Evolutionary conservation across 805 yeast genomes (phyloP), one percentile per base, ranked within the genome.

Genomic region (Schwanniomyces occidentalis): DNA sequence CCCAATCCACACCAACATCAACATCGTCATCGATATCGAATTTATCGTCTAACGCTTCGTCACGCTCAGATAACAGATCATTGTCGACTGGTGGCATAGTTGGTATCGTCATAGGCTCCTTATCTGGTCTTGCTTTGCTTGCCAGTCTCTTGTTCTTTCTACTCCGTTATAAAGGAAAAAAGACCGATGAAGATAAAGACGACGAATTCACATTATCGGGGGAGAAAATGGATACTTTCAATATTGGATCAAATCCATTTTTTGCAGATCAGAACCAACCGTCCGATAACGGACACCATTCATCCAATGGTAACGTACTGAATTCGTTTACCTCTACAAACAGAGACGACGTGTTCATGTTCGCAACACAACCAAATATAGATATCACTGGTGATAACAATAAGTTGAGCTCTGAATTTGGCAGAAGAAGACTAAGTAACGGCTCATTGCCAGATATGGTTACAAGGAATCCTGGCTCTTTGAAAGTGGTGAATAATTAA

Each of bases 401-500:
- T 16, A 37, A 40, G 19, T 32, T 26, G 16, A 26, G 44, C 13
- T 53, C 61, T 10, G 73, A 60, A 37, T 51, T 51, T 38, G 77
- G 76, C 14, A 65, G 75, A 30, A 63, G 76, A 41, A 63, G 78
- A 40, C 61, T 76, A 39, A 73, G 80, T 49, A 68, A 75, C 41
- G 78, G 80, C 12, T 74, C 80, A 8, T 52, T 76, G 35, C 81
- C 78, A 2, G 80, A 75, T 47, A 75, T 58, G 58, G 51, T 49
- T 15, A 51, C 74, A 5, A 58, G 74, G 41, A 60, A 60, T 34
- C 67, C 68, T 7, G 73, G 75, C 25, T 65, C 75, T 4, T 55
- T 76, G 40, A 73, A 76, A 47, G 78, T 76, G 28, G 78, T 73
- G 6, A 76, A 76, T 51, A 40, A 39, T 24, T 45, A 34, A n/a